Evolutionary conservation across 2,329 filamentous ascomycete species (phyloP).

Genomic region (Ophiostoma himal-ulmi): DNA sequence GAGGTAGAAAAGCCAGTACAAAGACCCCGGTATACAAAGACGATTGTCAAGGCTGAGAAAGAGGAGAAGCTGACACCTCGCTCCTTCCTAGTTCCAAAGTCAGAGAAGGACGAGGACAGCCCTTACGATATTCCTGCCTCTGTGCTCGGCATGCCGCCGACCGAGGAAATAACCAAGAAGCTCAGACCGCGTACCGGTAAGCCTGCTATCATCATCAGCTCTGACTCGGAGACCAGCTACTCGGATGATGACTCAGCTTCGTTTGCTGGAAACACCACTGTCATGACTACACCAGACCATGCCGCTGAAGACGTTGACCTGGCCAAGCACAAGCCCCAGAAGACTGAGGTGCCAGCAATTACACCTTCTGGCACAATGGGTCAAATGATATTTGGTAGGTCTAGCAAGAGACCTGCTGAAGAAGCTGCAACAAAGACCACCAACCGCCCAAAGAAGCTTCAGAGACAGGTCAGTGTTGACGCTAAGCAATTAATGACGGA

Average conservation of each 20-base stretch:
- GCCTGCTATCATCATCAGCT: constrained; percentile 22
- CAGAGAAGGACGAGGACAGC: neutral
- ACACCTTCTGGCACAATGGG: neutral
- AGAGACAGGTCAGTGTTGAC: neutral
- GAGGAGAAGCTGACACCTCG: neutral
- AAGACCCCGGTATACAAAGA: neutral
- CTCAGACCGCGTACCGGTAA: constrained; percentile 18
- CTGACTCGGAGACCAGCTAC: constrained; percentile 13
- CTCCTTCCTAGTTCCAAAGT: neutral
- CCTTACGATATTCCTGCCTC: constrained; percentile 9
- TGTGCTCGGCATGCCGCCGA: neutral
- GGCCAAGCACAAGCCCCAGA: neutral
- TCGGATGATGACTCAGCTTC: neutral
- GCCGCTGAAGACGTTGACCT: neutral
- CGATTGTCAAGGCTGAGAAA: neutral
- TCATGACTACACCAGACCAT: constrained; percentile 12
- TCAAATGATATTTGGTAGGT: neutral
- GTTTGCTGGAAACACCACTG: neutral
- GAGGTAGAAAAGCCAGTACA: neutral
- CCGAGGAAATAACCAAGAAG: constrained; percentile 14
- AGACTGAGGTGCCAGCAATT: neutral
- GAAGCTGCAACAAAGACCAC: neutral
- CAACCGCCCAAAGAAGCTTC: neutral
- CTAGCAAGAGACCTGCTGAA: neutral
- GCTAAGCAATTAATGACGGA: neutral